Conservation (phyloP, 2,329 filamentous ascomycete genomes). For the Colletotrichum incanum region DNA sequence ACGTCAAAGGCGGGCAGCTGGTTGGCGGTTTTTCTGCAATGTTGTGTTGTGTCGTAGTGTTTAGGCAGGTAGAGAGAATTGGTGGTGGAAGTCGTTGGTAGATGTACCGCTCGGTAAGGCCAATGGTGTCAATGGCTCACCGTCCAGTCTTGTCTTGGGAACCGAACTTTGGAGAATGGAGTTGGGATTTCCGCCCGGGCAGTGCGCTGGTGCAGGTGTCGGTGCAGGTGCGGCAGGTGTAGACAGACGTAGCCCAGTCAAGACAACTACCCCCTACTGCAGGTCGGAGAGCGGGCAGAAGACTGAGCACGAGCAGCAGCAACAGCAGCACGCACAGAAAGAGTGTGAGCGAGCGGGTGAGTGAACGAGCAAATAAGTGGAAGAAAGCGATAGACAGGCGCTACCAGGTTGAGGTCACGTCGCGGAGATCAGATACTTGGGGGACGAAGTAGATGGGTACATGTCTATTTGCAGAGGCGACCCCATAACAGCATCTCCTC, state of each 20-base stretch:
- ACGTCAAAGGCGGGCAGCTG: slow-evolving; percentile 35
- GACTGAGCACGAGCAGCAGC: slow-evolving; percentile 25
- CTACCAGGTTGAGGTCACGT: slow-evolving; percentile 38
- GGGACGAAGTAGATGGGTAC: slow-evolving; percentile 27
- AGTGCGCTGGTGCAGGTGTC: slow-evolving; percentile 9
- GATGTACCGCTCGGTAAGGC: slow-evolving; percentile 21
- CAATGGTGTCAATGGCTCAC: slow-evolving; percentile 22
- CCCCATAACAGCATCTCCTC: slow-evolving; percentile 18
- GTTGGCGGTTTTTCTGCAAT: slow-evolving; percentile 25
- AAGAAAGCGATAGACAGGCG: slow-evolving; percentile 33
- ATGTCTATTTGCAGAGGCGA: slow-evolving; percentile 18
- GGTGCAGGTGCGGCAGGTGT: slow-evolving; percentile 5
- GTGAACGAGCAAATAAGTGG: slow-evolving; percentile 3
- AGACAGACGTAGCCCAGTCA: slow-evolving; percentile 18
- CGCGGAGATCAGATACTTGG: slow-evolving; percentile 39
- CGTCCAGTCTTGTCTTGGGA: slow-evolving; percentile 21
- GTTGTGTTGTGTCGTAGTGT: slow-evolving; percentile 25
- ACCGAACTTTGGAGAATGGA: slow-evolving; percentile 7
- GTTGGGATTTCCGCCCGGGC: slow-evolving; percentile 20
- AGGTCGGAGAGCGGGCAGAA: slow-evolving; percentile 35
- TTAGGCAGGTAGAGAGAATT: slow-evolving; percentile 9
- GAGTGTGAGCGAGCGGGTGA: background rate
- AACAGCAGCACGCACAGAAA: slow-evolving; percentile 9
- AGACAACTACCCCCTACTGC: slow-evolving; percentile 29
- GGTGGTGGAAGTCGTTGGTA: slow-evolving; percentile 24